Evolutionary conservation across 345 rosid species (phyloP).

Genomic region (Acer campestre): DNA sequence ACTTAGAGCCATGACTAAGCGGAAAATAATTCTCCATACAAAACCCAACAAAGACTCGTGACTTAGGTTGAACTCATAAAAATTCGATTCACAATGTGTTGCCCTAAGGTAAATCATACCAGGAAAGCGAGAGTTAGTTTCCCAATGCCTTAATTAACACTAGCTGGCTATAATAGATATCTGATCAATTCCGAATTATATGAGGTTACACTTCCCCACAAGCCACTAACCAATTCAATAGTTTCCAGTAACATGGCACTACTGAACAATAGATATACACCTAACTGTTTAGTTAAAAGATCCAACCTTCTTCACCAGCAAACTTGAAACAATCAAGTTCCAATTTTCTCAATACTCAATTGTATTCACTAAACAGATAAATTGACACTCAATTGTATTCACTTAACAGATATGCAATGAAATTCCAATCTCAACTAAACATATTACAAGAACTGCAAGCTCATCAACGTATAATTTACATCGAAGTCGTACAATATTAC

Average conservation of each 20-base stretch:
- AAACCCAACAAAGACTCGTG: background rate
- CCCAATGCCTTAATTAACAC: background rate
- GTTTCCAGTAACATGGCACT: background rate
- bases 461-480: too few relatives aligned
- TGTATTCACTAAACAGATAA: background rate
- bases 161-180: background rate
- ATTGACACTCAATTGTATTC: background rate
- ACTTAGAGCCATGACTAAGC: background rate
- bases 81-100: background rate
- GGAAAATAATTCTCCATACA: background rate
- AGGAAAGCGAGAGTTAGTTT: background rate
- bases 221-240: background rate
- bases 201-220: background rate
- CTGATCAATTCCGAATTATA: background rate
- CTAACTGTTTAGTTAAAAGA: background rate
- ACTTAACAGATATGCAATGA: background rate
- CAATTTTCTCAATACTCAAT: background rate
- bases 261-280: background rate
- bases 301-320: background rate
- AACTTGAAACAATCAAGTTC: background rate
- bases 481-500: too few relatives aligned
- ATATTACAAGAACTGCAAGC: too few relatives aligned
- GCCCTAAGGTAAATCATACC: background rate
- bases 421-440: background rate
- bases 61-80: background rate